Evolutionary conservation across 225 moss, liverwort and hornwort species (phyloP).

Genomic region (Anthoceros angustus): DNA sequence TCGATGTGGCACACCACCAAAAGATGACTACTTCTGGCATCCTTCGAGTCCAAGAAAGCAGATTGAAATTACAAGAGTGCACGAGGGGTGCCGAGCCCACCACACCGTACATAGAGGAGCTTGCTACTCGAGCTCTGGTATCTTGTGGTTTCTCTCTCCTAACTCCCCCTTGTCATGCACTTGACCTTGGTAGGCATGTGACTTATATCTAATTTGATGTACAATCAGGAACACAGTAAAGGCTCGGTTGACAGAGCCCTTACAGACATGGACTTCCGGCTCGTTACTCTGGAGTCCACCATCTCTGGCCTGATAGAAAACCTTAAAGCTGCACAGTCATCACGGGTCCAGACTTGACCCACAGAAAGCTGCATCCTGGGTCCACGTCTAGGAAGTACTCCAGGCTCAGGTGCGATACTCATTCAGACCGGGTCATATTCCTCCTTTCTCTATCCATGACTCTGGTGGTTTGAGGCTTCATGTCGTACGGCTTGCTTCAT

Average conservation of each 20-base stretch:
- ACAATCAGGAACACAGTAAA: neutral
- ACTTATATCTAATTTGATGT: neutral
- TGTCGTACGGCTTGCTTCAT: too few relatives aligned
- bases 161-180: neutral
- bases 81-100: neutral
- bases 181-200: neutral
- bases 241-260: neutral
- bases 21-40: neutral
- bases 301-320: neutral
- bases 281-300: neutral
- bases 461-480: too few relatives aligned
- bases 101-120: neutral
- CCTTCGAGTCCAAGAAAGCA: neutral
- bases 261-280: neutral
- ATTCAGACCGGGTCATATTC: too few relatives aligned
- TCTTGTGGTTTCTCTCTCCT: neutral
- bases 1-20: neutral
- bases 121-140: neutral
- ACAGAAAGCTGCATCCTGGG: too few relatives aligned
- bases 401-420: too few relatives aligned
- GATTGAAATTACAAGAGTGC: neutral
- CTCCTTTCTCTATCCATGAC: too few relatives aligned
- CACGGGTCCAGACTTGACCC: too few relatives aligned
- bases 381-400: too few relatives aligned
- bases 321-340: neutral